Conservation (phyloP, 768 basidiomycete genomes). For the Hericium alpestre region DNA sequence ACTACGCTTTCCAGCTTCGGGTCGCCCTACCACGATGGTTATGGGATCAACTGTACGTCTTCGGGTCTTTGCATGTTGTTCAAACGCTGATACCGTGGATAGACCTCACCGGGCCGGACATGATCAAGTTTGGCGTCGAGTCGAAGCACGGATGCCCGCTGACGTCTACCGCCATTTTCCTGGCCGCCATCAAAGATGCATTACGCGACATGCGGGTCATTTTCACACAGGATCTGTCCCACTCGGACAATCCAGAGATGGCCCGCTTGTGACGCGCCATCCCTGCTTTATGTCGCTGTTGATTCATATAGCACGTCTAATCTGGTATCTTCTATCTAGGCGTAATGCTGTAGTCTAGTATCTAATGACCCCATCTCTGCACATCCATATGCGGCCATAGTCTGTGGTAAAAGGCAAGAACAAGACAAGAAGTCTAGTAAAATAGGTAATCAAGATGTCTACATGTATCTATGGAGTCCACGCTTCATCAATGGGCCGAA, state of each 20-base stretch:
- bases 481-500: not conserved
- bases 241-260: not conserved
- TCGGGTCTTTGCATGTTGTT: not conserved
- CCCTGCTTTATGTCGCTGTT: too few species aligned
- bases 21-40: conserved; percentile 70
- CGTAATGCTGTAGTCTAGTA: not conserved
- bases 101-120: conserved; percentile 74
- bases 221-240: conserved; percentile 8
- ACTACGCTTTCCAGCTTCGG: conserved; percentile 50
- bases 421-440: too few species aligned
- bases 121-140: conserved; percentile 90
- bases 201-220: conserved; percentile 55
- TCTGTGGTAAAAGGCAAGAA: too few species aligned
- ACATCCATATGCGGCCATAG: too few species aligned
- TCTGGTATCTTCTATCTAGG: not conserved
- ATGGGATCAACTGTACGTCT: conserved; percentile 84
- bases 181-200: conserved; percentile 47
- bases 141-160: conserved; percentile 61
- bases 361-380: too few species aligned
- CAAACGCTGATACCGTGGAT: conserved; percentile 12
- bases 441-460: not conserved
- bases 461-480: not conserved
- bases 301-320: not conserved
- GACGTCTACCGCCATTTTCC: conserved; percentile 67
- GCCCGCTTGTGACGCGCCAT: conserved; percentile 5